A percentile compares a stretch with the other conserved stretches of the same genome.
These are phyloP conservation scores for Gentiana macrophylla DNA, from an alignment of 257 asterid species.

Conservation along the genomic window DNA sequence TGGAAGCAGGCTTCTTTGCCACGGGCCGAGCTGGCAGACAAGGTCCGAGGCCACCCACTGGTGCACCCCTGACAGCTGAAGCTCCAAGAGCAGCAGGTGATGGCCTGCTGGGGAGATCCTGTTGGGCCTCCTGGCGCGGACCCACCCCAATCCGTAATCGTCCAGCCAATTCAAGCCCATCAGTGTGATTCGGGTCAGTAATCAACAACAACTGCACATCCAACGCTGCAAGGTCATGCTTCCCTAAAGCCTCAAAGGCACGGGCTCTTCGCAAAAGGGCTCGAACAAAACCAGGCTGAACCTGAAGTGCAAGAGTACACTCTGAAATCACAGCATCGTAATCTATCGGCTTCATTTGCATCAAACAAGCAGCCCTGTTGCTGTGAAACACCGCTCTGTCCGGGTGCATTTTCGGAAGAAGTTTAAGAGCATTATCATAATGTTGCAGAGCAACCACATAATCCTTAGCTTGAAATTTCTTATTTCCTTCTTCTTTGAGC, in stretches of 20 bases:
- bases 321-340: conserved; percentile 77
- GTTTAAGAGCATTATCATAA: conserved; percentile 73
- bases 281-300: conserved; percentile 58
- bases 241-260: conserved; percentile 71
- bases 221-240: conserved; percentile 71
- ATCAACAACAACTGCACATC: conserved; percentile 61
- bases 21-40: conserved; percentile 82
- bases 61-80: conserved; percentile 93
- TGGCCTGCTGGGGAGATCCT: conserved; percentile 95
- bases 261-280: conserved; percentile 88
- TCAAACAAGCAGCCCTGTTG: conserved; percentile 91
- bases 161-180: conserved; percentile 68
- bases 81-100: conserved; percentile 99
- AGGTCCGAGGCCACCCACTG: conserved; percentile 85
- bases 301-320: conserved; percentile 68
- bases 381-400: conserved; percentile 93
- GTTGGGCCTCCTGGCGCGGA: conserved; percentile 75
- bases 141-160: conserved; percentile 58
- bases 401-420: conserved; percentile 65
- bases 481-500: conserved; percentile 93
- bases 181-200: conserved; percentile 56
- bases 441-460: conserved; percentile 67
- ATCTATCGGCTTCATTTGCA: conserved; percentile 92
- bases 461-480: conserved; percentile 69
- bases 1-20: conserved; percentile 45